Conservation (phyloP, 2,329 filamentous ascomycete species). For the Thielaviopsis musarum region DNA sequence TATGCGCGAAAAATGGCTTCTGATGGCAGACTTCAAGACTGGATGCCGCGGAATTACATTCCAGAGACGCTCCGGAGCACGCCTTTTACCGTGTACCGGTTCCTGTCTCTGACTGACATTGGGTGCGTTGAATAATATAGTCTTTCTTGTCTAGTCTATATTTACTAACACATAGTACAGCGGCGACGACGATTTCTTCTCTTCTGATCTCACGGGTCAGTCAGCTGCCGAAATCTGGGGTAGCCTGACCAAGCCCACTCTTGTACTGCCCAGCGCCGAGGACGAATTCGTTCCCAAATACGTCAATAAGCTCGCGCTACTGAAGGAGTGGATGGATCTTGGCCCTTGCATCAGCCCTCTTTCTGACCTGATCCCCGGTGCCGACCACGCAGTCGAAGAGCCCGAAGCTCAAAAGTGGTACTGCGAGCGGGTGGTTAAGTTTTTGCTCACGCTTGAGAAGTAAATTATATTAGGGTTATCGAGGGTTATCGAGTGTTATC, state of each 20-base stretch:
- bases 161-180: constrained; percentile 18
- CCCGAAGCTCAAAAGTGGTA: constrained; percentile 32
- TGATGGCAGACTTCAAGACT: constrained; percentile 34
- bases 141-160: not conserved
- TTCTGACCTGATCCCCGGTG: constrained; percentile 35
- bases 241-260: constrained; percentile 37
- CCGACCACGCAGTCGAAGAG: constrained; percentile 32
- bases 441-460: constrained; percentile 21
- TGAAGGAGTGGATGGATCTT: constrained; percentile 37
- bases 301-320: constrained; percentile 40
- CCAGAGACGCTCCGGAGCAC: constrained; percentile 22
- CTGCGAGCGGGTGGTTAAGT: constrained; percentile 28
- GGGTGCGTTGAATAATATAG: constrained; percentile 26
- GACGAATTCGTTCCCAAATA: constrained; percentile 47
- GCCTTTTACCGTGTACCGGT: constrained; percentile 36
- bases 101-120: constrained; percentile 30
- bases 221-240: constrained; percentile 49
- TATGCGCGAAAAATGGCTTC: constrained; percentile 37
- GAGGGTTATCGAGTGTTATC: not conserved
- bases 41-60: constrained; percentile 32
- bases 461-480: not conserved
- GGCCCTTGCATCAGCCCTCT: constrained; percentile 30
- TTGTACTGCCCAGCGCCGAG: constrained; percentile 46
- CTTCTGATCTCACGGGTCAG: constrained; percentile 49
- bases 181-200: constrained; percentile 77